Evolutionary conservation across 2,329 filamentous ascomycete genomes (phyloP).

Genomic region (Calycina herbarum): DNA sequence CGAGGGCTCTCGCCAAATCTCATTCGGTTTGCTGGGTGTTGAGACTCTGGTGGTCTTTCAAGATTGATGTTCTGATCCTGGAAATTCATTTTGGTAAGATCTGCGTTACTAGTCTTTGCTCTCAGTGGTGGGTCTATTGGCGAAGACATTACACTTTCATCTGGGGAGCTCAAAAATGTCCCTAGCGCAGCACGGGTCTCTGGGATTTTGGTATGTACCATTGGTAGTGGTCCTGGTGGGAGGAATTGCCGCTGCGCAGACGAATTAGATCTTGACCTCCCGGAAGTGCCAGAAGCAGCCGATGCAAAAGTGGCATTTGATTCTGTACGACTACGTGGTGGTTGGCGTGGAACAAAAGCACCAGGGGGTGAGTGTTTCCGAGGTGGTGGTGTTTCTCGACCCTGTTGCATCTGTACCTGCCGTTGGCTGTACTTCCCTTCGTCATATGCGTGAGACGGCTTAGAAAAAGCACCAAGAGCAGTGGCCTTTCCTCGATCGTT

Average conservation of each 20-base stretch:
- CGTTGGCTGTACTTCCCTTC: constrained; percentile 82
- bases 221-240: constrained; percentile 10
- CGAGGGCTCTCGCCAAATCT: constrained; percentile 12
- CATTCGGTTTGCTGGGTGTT: constrained; percentile 33
- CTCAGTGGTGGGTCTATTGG: constrained; percentile 18
- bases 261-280: constrained; percentile 50
- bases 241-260: constrained; percentile 41
- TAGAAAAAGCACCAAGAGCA: constrained; percentile 69
- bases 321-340: constrained; percentile 45
- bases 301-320: constrained; percentile 44
- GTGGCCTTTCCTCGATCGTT: constrained; percentile 82
- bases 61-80: constrained; percentile 28
- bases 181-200: constrained; percentile 24
- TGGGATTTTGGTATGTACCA: constrained; percentile 2
- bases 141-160: constrained; percentile 21
- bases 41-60: constrained; percentile 34
- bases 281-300: constrained; percentile 38
- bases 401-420: constrained; percentile 77
- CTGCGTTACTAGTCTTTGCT: constrained; percentile 21
- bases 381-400: constrained; percentile 60
- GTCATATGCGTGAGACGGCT: constrained; percentile 74
- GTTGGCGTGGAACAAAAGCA: constrained; percentile 29
- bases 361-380: constrained; percentile 32
- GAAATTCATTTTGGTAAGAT: constrained; percentile 30
- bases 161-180: constrained; percentile 33